A percentile compares a stretch with the other conserved stretches of the same genome.
phyloP scores from a whole-genome alignment of 352 stramenopile species.

The Thalassiosira mediterranea region DNA sequence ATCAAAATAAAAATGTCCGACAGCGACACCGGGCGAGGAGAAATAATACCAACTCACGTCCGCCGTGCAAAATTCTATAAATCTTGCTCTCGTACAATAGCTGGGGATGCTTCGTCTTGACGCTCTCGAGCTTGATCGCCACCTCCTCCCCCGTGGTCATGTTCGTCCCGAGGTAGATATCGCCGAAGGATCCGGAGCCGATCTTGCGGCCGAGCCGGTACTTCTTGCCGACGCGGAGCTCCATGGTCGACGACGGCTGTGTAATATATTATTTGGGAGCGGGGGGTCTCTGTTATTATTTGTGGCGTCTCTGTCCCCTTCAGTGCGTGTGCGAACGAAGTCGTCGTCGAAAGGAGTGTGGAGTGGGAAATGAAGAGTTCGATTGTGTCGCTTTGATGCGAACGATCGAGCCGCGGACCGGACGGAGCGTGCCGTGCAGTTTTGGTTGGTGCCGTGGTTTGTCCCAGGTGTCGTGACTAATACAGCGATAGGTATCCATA shows the following conservation, averaged over 20 bases:
- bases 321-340: no score
- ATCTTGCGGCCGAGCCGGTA: conserved; percentile 99
- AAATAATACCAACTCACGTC: conserved; percentile 86
- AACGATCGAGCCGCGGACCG: no score
- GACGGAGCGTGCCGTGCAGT: no score
- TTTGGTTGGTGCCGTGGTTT: no score
- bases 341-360: no score
- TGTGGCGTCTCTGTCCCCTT: no score
- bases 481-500: no score
- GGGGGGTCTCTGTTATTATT: neutral
- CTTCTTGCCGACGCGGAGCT: conserved; percentile 99
- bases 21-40: neutral
- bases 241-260: conserved; percentile 79
- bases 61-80: conserved; percentile 99
- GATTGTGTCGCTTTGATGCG: no score
- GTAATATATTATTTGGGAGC: neutral
- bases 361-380: no score
- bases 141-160: conserved; percentile 98
- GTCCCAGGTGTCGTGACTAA: no score
- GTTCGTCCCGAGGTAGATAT: conserved; percentile 99
- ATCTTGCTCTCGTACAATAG: conserved; percentile 99
- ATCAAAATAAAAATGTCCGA: conserved; percentile 15
- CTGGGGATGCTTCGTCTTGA: conserved; percentile 95
- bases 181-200: conserved; percentile 98
- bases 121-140: conserved; percentile 99